A percentile compares a stretch with the other conserved stretches of the same genome.
phyloP scores from a whole-genome alignment of 164 flowering plant genomes.

The Warburgia ugandensis region DNA sequence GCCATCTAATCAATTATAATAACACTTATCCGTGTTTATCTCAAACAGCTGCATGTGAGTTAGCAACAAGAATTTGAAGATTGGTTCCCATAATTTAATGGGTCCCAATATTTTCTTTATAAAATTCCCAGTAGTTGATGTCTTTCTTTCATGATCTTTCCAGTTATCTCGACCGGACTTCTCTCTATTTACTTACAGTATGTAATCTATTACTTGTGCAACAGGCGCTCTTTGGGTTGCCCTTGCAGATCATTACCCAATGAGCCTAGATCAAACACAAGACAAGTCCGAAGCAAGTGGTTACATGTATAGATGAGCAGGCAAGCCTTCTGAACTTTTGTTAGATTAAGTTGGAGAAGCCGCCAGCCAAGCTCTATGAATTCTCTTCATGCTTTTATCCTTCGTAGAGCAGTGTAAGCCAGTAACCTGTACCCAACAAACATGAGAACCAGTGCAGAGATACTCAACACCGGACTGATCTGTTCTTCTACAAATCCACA shows the following conservation, averaged over 20 bases:
- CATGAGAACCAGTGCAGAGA: slow-evolving; percentile 39
- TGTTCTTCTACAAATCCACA: slow-evolving; percentile 54
- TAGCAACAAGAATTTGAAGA: no score
- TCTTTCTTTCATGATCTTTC: background rate
- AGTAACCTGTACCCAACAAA: slow-evolving; percentile 63
- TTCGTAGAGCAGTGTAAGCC: slow-evolving; percentile 59
- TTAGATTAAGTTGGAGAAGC: background rate
- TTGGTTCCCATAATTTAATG: no score
- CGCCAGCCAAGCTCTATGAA: background rate
- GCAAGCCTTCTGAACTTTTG: background rate
- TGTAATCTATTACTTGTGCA: background rate
- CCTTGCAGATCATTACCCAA: background rate
- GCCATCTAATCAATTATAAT: no score
- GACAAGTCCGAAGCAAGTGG: background rate
- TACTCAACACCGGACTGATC: slow-evolving; percentile 30
- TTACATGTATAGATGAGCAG: background rate
- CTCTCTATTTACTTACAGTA: background rate
- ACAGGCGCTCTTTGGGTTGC: background rate
- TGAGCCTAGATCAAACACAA: no score
- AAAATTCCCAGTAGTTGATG: background rate
- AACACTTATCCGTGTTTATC: no score
- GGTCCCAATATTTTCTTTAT: background rate
- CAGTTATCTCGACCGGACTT: no score
- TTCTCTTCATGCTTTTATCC: slow-evolving; percentile 34
- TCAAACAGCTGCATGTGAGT: no score